A percentile compares a stretch with the other conserved stretches of the same genome.
Evolutionary conservation across 768 basidiomycete genomes (phyloP).

Genomic region (Leucogyrophana mollusca): DNA sequence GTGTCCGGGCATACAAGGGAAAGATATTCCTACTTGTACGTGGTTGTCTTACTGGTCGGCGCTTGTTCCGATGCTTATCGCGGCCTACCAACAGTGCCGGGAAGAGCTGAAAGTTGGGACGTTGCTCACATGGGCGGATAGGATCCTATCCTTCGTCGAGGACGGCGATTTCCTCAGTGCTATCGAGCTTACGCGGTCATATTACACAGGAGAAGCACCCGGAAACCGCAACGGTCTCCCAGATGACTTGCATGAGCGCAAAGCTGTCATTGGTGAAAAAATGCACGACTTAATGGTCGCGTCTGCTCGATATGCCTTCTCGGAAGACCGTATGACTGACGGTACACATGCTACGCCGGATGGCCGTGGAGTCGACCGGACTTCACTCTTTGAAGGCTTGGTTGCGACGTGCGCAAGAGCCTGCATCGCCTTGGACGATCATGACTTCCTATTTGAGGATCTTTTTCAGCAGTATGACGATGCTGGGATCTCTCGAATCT

Average conservation of each 20-base stretch:
- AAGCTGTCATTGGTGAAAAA: slow-evolving; percentile 67
- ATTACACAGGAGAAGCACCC: slow-evolving; percentile 76
- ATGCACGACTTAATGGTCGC: slow-evolving; percentile 84
- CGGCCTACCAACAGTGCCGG: slow-evolving; percentile 46
- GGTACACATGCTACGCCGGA: slow-evolving; percentile 79
- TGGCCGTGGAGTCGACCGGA: slow-evolving; percentile 90
- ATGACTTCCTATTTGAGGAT: slow-evolving; percentile 90
- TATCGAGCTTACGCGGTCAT: slow-evolving; percentile 80
- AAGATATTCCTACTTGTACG: slow-evolving; percentile 89
- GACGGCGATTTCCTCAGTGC: slow-evolving; percentile 87
- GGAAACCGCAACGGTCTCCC: slow-evolving; percentile 90
- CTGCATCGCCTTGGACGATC: slow-evolving; percentile 76
- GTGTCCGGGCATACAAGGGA: slow-evolving; percentile 81
- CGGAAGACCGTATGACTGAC: slow-evolving; percentile 92
- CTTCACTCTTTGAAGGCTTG: slow-evolving; percentile 84
- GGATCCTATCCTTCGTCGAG: slow-evolving; percentile 79
- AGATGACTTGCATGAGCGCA: slow-evolving; percentile 53
- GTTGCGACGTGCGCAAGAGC: slow-evolving; percentile 77
- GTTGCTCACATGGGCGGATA: slow-evolving; percentile 93
- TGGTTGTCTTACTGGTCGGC: slow-evolving; percentile 4
- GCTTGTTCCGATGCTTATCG: slow-evolving; percentile 9
- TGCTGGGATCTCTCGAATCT: slow-evolving; percentile 81
- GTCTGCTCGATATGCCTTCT: slow-evolving; percentile 87
- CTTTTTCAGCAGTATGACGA: slow-evolving; percentile 89
- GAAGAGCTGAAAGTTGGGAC: slow-evolving; percentile 77